Evolutionary conservation across 2,329 filamentous ascomycete species (phyloP).

Genomic region (Aquanectria penicillioides): DNA sequence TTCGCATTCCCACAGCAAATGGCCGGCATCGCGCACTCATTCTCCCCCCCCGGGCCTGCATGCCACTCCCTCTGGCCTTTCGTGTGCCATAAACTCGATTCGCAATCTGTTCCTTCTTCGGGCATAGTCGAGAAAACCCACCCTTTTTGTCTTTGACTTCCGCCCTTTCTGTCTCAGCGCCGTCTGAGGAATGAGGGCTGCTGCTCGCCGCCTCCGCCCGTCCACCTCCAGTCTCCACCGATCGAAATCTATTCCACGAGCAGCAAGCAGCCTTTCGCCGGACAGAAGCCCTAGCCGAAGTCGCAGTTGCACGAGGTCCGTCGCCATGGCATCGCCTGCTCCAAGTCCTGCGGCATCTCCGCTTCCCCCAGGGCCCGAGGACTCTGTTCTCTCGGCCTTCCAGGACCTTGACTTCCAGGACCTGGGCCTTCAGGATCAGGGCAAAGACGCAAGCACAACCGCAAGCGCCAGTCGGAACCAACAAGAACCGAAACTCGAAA

Average conservation of each 20-base stretch:
- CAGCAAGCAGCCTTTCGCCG: conserved; percentile 13
- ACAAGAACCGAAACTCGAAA: conserved; percentile 22
- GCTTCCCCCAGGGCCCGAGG: conserved; percentile 20
- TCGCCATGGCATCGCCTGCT: conserved; percentile 33
- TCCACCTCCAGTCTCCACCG: conserved; percentile 32
- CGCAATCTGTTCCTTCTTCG: not conserved
- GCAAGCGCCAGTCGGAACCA: conserved; percentile 19
- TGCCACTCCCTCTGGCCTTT: not conserved
- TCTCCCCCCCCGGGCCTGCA: not conserved
- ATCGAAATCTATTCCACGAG: conserved; percentile 31
- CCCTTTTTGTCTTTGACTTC: not conserved
- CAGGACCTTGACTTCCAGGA: conserved; percentile 30
- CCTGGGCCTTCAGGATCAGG: conserved; percentile 4
- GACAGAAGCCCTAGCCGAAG: conserved; percentile 13
- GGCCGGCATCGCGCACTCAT: conserved; percentile 6
- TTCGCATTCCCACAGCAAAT: conserved; percentile 14
- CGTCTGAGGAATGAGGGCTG: conserved; percentile 41
- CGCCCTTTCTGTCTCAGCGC: not conserved
- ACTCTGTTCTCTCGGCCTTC: conserved; percentile 28
- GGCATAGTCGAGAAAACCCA: not conserved
- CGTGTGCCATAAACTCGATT: not conserved
- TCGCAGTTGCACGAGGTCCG: conserved; percentile 17
- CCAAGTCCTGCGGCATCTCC: conserved; percentile 19
- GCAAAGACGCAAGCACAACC: conserved; percentile 3
- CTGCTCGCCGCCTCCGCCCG: conserved; percentile 37